Base-by-base conservation (phyloP, 202 grass and related monocot genomes). In the Hordeum pubiflorum region DNA sequence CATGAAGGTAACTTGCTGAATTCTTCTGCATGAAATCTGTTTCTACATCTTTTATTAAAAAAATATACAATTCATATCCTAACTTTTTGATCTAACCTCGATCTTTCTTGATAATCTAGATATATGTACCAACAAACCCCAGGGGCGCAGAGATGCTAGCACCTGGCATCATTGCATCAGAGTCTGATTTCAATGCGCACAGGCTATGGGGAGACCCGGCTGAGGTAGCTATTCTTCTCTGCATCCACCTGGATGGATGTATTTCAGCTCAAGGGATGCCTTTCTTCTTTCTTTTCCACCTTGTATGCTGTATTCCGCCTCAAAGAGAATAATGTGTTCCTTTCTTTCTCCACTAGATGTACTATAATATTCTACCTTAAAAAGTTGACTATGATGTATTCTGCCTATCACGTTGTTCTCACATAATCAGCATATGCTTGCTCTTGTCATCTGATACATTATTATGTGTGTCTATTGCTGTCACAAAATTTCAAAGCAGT, bases 81-180 rank as follows among this genome's bases (percentile, higher is more conserved):
- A 52, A 33, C 54, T 20, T 76, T 10, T 48, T 14, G 29, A 54
- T 62, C 46, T 75, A 63, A 83, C 39, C 54, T 20, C 0, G 5
- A n/a, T 29, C 11, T 70, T 80, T 14, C 8, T 58, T 50, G 15
- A 13, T 18, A 34, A 76, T 75, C 76, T 56, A 89, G 88, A 86
- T 89, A 48, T 89, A 86, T 80, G 88, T 86, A 40, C 88, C 93
- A 27, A 96, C 93, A 79, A 96, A 92, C 36, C 93, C 93, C 67
- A 91, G 71, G 79, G 93, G 93, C 10, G 87, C 87, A 3, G 93
- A 96, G 83, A 89, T 82, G 75, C 87, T 96, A 77, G 76, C 90
- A 38, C 90, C 93, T 60, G 93, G 93, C 82, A 96, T 96, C 62
- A 83, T 96, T 20, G 80, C 68, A 58, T 37, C 87, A 58, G 85